These are phyloP conservation scores for Xanthoconium stramineum DNA, from an alignment of 768 basidiomycete genomes.

Conservation along the genomic window DNA sequence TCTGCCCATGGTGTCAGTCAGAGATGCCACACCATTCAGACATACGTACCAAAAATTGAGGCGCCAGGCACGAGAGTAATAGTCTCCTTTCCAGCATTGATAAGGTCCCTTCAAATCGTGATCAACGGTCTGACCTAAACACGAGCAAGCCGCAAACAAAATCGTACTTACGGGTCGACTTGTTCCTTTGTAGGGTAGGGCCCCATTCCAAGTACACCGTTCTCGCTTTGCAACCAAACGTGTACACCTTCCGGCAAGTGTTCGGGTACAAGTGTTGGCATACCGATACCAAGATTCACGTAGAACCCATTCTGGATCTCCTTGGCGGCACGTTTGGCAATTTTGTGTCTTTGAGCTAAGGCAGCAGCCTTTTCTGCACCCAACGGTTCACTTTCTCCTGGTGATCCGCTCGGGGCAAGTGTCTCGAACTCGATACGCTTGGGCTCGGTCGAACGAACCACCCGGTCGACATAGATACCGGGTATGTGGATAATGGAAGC, in stretches of 20 bases:
- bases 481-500: conserved; percentile 81
- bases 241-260: conserved; percentile 67
- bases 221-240: conserved; percentile 92
- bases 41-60: conserved; percentile 74
- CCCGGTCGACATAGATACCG: conserved; percentile 85
- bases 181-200: conserved; percentile 83
- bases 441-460: conserved; percentile 71
- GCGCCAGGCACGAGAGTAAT: conserved; percentile 91
- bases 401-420: conserved; percentile 49
- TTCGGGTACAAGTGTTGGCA: conserved; percentile 87
- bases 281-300: conserved; percentile 88
- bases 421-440: conserved; percentile 79
- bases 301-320: conserved; percentile 87
- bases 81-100: conserved; percentile 95
- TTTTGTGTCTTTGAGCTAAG: conserved; percentile 60
- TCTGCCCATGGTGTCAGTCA: conserved; percentile 35
- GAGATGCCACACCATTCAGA: not conserved
- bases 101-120: conserved; percentile 60
- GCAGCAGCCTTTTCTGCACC: conserved; percentile 53
- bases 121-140: not conserved
- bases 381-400: conserved; percentile 23
- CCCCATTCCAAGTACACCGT: conserved; percentile 85
- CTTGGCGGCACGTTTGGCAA: conserved; percentile 83
- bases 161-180: conserved; percentile 66
- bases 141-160: not conserved